Evolutionary conservation across 371 early-diverging fungal genomes (phyloP), one percentile per base, ranked within the genome.

Genomic region (Mucor lusitanicus): DNA sequence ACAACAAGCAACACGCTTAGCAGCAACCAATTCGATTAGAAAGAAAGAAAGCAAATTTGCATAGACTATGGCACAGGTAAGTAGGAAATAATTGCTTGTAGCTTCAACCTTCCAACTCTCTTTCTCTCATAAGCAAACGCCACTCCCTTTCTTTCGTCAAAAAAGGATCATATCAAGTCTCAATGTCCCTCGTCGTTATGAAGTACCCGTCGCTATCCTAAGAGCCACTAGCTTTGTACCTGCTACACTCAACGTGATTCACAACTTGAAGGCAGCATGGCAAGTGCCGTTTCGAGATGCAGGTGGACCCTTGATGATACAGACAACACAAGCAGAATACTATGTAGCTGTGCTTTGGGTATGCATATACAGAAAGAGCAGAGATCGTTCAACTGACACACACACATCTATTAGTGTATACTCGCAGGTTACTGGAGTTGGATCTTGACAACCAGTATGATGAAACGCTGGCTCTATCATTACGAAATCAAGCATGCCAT

Each of bases 341-440:
- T 83, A 80, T 75, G 77, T 87, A 5, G 89, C 87, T 48, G 80
- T 76, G 15, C 71, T 87, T 28, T 87, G 89, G 89, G 89, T 87
- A 75, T 72, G 59, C 30, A 35, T 27, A 13, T 33, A 33, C 33
- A 33, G 3, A 33, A 1, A 7, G 33, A 33, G 33, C 19, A 19
- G 59, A 13, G 25, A 33, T 35, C 39, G n/a, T 30, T 30, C 6
- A 3, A 33, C 13, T 25, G 1, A 25, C 23, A 50, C 6, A 9
- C 21, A 1, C 30, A 21, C 56, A 30, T 17, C 27, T 56, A 3
- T 59, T 33, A 63, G 63, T 44, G 67, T 40, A 46, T 67, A 42
- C 60, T 73, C 35, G 55, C 56, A 21, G 62, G 64, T 39, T 62
- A 67, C 44, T 64, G 59, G 87, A 85, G 84, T 59, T 86, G 80